Percentiles rank a stretch among this genome's conserved stretches.
These are phyloP conservation scores for Lentinula sp. DNA, from an alignment of 768 basidiomycete species.

Conservation along the genomic window DNA sequence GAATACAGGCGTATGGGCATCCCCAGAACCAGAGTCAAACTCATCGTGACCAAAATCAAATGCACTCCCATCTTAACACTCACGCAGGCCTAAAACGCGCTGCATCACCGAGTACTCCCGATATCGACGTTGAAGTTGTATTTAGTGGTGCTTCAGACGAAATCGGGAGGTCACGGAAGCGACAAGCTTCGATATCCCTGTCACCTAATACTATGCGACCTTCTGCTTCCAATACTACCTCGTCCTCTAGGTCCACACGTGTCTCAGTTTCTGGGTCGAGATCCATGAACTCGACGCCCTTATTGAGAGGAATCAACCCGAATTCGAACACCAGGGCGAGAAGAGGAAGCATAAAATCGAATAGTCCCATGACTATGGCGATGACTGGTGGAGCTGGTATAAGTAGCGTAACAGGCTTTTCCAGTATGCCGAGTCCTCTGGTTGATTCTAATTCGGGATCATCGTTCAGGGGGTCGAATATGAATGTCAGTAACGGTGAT, in stretches of 20 bases:
- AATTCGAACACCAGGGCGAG: neutral
- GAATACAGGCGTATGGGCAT: neutral
- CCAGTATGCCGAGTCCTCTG: neutral
- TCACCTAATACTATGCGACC: constrained; percentile 3
- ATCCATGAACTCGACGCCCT: constrained; percentile 56
- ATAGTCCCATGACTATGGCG: constrained; percentile 7
- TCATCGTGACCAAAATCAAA: constrained; percentile 4
- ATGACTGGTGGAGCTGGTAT: neutral
- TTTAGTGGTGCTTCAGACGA: neutral
- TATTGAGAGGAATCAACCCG: constrained; percentile 35
- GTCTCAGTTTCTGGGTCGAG: constrained; percentile 26
- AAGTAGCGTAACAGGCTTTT: neutral
- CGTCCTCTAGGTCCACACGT: constrained; percentile 3
- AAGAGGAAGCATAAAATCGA: constrained; percentile 2
- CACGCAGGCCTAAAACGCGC: constrained; percentile 41
- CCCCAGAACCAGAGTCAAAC: constrained; percentile 10
- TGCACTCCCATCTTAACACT: constrained; percentile 9
- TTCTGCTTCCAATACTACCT: neutral
- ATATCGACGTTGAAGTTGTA: constrained; percentile 17
- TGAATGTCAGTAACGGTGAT: neutral
- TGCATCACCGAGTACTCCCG: constrained; percentile 53
- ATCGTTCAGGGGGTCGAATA: neutral
- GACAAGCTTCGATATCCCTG: constrained; percentile 7
- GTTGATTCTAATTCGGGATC: neutral
- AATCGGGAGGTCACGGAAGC: constrained; percentile 14